These are phyloP conservation scores for Pythium scleroteichum DNA, from an alignment of 352 stramenopile genomes.

Conservation along the genomic window DNA sequence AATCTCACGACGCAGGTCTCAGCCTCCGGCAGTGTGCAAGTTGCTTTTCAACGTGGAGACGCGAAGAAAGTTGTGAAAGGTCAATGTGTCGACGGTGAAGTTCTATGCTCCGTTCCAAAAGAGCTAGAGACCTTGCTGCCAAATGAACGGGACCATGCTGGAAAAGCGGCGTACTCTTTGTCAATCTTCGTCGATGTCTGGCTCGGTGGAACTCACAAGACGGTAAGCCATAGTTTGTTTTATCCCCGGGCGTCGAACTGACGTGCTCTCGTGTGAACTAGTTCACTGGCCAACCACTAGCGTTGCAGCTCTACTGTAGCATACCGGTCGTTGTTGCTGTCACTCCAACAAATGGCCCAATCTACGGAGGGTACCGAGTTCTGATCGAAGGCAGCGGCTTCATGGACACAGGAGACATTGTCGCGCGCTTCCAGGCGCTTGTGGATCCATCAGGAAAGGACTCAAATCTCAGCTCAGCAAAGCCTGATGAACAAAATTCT, in stretches of 20 bases:
- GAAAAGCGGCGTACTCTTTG: neutral
- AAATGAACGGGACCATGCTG: neutral
- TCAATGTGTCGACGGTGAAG: slow-evolving; percentile 29
- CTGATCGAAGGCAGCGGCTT: slow-evolving; percentile 64
- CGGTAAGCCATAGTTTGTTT: no score
- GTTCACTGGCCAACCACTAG: slow-evolving; percentile 56
- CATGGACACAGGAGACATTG: slow-evolving; percentile 59
- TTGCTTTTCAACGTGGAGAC: slow-evolving; percentile 42
- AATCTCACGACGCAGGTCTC: slow-evolving; percentile 47
- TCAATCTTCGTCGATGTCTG: slow-evolving; percentile 66
- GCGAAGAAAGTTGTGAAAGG: slow-evolving; percentile 15
- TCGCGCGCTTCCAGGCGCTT: slow-evolving; percentile 64
- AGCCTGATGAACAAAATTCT: neutral
- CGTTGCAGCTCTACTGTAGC: slow-evolving; percentile 53
- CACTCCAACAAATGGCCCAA: slow-evolving; percentile 67
- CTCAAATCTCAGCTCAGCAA: slow-evolving; percentile 12
- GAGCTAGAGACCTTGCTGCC: slow-evolving; percentile 2
- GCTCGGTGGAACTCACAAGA: slow-evolving; percentile 55
- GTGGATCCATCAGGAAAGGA: slow-evolving; percentile 9
- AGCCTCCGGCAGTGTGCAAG: slow-evolving; percentile 28
- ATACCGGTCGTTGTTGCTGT: slow-evolving; percentile 43
- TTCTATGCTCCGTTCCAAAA: slow-evolving; percentile 19
- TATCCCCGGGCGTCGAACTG: no score
- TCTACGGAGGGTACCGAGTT: slow-evolving; percentile 69
- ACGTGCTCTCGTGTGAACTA: slow-evolving; percentile 16